phyloP scores from a whole-genome alignment of 2,329 filamentous ascomycete genomes.

The Truncatella angustata region DNA sequence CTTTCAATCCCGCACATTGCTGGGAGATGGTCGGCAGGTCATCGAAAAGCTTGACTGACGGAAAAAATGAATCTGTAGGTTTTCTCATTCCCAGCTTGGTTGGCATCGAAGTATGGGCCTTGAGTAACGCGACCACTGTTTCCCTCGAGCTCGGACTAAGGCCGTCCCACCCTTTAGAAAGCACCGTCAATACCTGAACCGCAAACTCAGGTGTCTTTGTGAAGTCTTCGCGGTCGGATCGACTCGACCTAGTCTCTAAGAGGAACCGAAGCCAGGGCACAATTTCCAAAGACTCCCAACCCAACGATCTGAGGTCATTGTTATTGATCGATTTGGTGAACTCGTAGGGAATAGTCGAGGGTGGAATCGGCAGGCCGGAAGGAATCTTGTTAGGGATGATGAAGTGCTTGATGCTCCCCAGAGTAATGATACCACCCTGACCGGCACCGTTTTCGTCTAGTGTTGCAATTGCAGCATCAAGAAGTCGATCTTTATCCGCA shows the following conservation, averaged over 20 bases:
- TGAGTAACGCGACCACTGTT: conserved; percentile 63
- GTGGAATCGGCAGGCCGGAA: conserved; percentile 75
- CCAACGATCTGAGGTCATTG: conserved; percentile 72
- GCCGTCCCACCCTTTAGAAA: conserved; percentile 91
- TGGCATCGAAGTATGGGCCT: conserved; percentile 73
- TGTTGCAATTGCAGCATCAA: conserved; percentile 78
- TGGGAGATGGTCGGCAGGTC: conserved; percentile 77
- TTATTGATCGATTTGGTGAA: conserved; percentile 70
- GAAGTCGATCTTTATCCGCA: conserved; percentile 63
- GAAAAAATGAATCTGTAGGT: conserved; percentile 85
- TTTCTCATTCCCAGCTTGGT: conserved; percentile 88
- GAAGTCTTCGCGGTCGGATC: conserved; percentile 64
- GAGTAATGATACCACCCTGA: conserved; percentile 69
- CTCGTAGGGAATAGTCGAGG: conserved; percentile 79
- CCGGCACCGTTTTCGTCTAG: conserved; percentile 56
- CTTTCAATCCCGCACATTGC: conserved; percentile 76
- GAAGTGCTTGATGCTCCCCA: conserved; percentile 74
- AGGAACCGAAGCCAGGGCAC: conserved; percentile 84
- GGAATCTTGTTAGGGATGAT: conserved; percentile 77
- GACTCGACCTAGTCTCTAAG: conserved; percentile 62
- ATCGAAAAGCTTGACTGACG: conserved; percentile 90
- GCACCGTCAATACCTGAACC: conserved; percentile 69
- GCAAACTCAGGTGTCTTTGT: conserved; percentile 73
- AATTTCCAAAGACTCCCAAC: conserved; percentile 83
- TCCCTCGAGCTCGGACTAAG: conserved; percentile 65